Base-by-base conservation (phyloP, 2,329 filamentous ascomycete species). In the Venturiaceae sp. region DNA sequence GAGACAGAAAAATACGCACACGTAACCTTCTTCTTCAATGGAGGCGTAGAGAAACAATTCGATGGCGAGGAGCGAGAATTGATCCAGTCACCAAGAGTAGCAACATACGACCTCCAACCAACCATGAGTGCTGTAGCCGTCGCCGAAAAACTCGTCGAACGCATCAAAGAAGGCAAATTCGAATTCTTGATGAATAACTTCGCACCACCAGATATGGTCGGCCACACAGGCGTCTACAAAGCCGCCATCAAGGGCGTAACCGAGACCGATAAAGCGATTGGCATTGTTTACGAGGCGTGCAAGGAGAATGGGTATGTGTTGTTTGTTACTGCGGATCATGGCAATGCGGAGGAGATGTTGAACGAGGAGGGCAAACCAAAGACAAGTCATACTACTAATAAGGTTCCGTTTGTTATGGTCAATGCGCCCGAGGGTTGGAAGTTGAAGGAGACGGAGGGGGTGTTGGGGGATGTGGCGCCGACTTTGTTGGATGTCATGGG, bases 101-200 rank as follows among this genome's bases (percentile, higher is more conserved):
- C 94, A 26, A 99, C 94, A 33, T 99, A 99, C 75, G 94, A 99
- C 74, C 81, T 89, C 67, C 86, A 95, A 52, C 94, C 94, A 50
- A 90, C 92, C 76, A 99, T 99, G 94, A 95, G 90, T 68, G 92
- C 92, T 64, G 89, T 86, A 66, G 88, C 82, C 47, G 94, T 99
- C 14, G 94, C 90, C 54, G 82, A 95, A 68, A 92, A 95, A 78
- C 87, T 96, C 60, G 83, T 79, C 73, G 94, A 96, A 80, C 86
- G 92, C 60, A 86, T 99, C 64, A 83, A 74, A 28, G 90, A 95
- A 74, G 84, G 87, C 69, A 85, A 88, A 70, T 96, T 92, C 76
- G 91, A 94, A 70, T 97, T 99, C 71, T 81, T 99, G 74, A 99
- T 99, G 94, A 96, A 97, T 85, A 99, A 99, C 84, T 97, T 99